Evolutionary conservation across 2,329 filamentous ascomycete species (phyloP).

Genomic region (Cadophora sp.): DNA sequence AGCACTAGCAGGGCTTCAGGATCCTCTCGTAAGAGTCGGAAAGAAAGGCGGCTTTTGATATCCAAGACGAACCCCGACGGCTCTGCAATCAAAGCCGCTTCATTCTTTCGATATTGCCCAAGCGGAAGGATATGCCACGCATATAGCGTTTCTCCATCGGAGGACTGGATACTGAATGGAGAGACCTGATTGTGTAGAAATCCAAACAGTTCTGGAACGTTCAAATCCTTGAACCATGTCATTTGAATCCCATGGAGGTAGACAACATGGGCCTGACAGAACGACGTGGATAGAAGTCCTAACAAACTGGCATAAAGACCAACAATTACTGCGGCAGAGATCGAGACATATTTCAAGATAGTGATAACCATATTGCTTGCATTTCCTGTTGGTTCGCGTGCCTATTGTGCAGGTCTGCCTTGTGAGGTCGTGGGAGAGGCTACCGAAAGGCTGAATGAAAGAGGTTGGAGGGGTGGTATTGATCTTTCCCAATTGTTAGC

Average conservation of each 20-base stretch:
- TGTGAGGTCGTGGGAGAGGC: not conserved
- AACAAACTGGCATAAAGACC: constrained; percentile 53
- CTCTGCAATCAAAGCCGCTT: constrained; percentile 62
- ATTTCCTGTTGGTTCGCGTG: not conserved
- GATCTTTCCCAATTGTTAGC: not conserved
- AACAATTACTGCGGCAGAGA: constrained; percentile 38
- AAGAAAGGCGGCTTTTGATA: constrained; percentile 48
- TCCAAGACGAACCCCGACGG: constrained; percentile 22
- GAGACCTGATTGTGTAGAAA: constrained; percentile 81
- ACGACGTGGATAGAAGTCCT: constrained; percentile 49
- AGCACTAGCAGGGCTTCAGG: constrained; percentile 67
- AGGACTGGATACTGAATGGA: constrained; percentile 76
- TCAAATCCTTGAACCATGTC: constrained; percentile 72
- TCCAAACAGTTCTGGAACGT: constrained; percentile 80
- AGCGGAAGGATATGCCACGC: constrained; percentile 90
- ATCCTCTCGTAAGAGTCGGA: constrained; percentile 66
- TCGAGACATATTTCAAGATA: constrained; percentile 34
- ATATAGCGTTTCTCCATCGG: constrained; percentile 78
- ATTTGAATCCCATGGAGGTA: constrained; percentile 84
- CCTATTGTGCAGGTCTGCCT: not conserved
- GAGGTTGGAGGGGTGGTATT: no score
- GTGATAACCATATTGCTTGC: constrained; percentile 1
- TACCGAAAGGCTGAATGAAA: no score
- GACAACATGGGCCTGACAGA: constrained; percentile 63
- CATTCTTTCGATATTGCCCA: constrained; percentile 74